These are phyloP conservation scores for Aspergillus taichungensis DNA, from an alignment of 495 filamentous ascomycete genomes.

Conservation along the genomic window DNA sequence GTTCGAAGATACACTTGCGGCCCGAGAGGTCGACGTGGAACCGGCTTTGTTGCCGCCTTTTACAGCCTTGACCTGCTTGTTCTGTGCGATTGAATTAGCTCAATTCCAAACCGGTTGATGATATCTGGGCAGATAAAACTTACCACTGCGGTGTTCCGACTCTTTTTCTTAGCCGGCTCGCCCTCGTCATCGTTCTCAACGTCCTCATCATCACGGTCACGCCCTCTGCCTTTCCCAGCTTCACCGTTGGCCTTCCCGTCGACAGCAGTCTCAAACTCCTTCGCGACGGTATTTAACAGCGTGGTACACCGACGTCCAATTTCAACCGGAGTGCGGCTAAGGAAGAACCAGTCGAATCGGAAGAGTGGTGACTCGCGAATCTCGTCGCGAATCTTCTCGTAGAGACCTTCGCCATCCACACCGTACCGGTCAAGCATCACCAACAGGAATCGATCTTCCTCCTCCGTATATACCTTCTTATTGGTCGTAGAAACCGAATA, in stretches of 20 bases:
- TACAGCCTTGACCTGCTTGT: slow-evolving; percentile 52
- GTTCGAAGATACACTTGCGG: slow-evolving; percentile 48
- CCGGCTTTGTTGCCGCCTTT: slow-evolving; percentile 47
- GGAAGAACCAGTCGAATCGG: slow-evolving; percentile 98
- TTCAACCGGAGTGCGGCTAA: slow-evolving; percentile 87
- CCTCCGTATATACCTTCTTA: slow-evolving; percentile 99
- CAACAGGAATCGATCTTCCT: slow-evolving; percentile 93
- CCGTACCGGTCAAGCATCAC: slow-evolving; percentile 89
- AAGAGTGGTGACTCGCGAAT: slow-evolving; percentile 93
- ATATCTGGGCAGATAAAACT: slow-evolving; percentile 6
- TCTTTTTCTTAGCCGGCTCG: slow-evolving; percentile 85
- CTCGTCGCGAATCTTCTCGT: slow-evolving; percentile 80
- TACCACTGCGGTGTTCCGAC: slow-evolving; percentile 71
- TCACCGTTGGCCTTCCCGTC: slow-evolving; percentile 53
- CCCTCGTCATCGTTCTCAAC: slow-evolving; percentile 65
- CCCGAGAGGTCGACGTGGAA: slow-evolving; percentile 45
- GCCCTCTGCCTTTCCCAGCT: slow-evolving; percentile 59
- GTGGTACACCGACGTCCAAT: slow-evolving; percentile 89
- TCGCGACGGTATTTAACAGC: slow-evolving; percentile 81
- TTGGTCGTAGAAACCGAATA: slow-evolving; percentile 98
- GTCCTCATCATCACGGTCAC: slow-evolving; percentile 68
- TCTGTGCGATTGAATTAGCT: slow-evolving; percentile 25
- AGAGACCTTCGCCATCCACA: slow-evolving; percentile 74
- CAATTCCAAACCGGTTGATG: too few relatives aligned
- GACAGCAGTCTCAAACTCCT: slow-evolving; percentile 71